These are phyloP conservation scores for Gonium pectorale DNA, from an alignment of 139 green algal species.

Conservation along the genomic window DNA sequence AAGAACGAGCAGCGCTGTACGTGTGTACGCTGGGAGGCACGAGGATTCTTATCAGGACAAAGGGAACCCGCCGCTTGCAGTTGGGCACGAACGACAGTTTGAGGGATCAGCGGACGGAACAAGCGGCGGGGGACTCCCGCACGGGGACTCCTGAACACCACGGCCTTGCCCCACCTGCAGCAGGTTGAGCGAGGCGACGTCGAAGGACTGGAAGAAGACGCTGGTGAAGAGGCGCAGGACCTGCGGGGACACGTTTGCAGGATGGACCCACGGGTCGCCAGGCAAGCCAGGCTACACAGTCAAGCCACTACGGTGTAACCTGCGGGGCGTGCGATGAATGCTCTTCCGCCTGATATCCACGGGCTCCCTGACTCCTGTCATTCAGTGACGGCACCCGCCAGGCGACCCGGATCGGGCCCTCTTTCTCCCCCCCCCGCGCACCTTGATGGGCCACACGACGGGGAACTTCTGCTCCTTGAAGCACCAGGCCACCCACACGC, in stretches of 20 bases:
- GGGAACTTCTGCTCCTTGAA: conserved; percentile 42
- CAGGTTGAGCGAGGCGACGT: conserved; percentile 52
- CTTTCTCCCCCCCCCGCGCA: neutral
- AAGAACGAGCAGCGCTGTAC: too few species aligned
- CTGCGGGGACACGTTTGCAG: too few species aligned
- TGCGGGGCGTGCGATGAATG: neutral
- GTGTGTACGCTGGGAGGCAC: neutral
- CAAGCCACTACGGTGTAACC: neutral
- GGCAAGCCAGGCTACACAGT: neutral
- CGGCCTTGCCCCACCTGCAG: conserved; percentile 31
- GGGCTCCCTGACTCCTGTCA: neutral
- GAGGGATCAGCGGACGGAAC: too few species aligned
- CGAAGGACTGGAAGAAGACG: conserved; percentile 47
- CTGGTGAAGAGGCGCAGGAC: conserved; percentile 29
- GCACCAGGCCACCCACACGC: conserved; percentile 53
- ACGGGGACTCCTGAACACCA: neutral
- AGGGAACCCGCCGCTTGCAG: too few species aligned
- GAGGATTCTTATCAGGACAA: too few species aligned
- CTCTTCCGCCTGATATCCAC: neutral
- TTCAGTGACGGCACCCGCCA: neutral
- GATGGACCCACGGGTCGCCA: too few species aligned
- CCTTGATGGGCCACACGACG: conserved; percentile 43
- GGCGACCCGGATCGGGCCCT: neutral
- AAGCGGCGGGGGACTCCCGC: too few species aligned
- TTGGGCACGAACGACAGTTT: too few species aligned